These are phyloP conservation scores for Oryza longistaminata DNA, from an alignment of 176 grass and related monocot species.

Conservation along the genomic window DNA sequence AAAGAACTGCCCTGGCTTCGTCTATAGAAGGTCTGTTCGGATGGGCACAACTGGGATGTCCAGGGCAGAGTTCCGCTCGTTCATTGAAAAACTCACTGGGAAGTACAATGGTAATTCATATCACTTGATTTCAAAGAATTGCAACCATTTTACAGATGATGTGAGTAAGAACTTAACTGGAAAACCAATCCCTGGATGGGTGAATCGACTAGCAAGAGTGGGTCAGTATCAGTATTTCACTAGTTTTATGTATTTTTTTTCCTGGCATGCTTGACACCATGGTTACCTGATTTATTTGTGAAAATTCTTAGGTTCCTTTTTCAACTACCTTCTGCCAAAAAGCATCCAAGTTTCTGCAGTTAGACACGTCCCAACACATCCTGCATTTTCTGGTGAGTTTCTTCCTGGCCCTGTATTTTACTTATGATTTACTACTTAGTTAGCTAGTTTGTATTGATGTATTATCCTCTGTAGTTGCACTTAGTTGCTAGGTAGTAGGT, in stretches of 20 bases:
- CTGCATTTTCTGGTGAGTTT: conserved; percentile 62
- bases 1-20: conserved; percentile 70
- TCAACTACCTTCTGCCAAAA: conserved; percentile 72
- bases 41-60: conserved; percentile 69
- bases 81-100: conserved; percentile 61
- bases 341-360: conserved; percentile 74
- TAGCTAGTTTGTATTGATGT: background rate
- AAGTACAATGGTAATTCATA: conserved; percentile 75
- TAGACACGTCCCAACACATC: conserved; percentile 57
- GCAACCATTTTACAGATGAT: conserved; percentile 90
- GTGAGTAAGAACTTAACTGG: conserved; percentile 57
- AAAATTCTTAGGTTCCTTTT: conserved; percentile 66
- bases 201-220: conserved; percentile 86
- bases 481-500: background rate
- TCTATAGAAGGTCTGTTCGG: conserved; percentile 62
- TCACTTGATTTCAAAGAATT: conserved; percentile 81
- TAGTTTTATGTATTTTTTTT: background rate
- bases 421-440: background rate
- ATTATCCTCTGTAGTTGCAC: background rate
- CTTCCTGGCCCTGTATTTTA: background rate
- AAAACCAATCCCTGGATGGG: conserved; percentile 67
- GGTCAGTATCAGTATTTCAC: conserved; percentile 52
- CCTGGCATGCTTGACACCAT: background rate
- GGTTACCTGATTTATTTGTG: conserved; percentile 20
- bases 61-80: conserved; percentile 59